These are phyloP conservation scores for Saccharomyces hybrid DNA, from an alignment of 1,139 yeast genomes.

Conservation along the genomic window DNA sequence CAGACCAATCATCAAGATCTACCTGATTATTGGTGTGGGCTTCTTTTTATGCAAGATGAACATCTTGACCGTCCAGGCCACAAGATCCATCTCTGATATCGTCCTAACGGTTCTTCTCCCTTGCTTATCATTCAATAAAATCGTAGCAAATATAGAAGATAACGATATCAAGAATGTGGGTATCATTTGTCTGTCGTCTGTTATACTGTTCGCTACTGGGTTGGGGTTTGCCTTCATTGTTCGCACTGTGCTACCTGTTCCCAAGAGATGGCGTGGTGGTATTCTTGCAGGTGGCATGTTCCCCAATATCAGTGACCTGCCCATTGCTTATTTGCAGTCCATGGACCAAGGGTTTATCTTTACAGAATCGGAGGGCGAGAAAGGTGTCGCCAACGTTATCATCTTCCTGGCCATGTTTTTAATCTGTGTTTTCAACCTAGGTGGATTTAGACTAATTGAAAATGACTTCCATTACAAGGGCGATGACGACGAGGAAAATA, in stretches of 20 bases:
- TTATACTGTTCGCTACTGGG: constrained; percentile 29
- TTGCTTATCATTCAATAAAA: constrained; percentile 68
- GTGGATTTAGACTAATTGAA: constrained; percentile 64
- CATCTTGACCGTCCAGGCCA: constrained; percentile 68
- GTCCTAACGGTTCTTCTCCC: constrained; percentile 71
- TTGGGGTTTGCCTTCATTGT: constrained; percentile 26
- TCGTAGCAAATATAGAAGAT: constrained; percentile 64
- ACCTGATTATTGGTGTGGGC: constrained; percentile 71
- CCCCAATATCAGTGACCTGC: constrained; percentile 78
- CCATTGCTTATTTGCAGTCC: constrained; percentile 85
- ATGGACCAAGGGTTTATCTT: constrained; percentile 62
- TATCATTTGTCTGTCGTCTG: constrained; percentile 47
- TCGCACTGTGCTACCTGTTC: constrained; percentile 40
- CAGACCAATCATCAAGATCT: constrained; percentile 86
- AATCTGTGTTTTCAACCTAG: constrained; percentile 66
- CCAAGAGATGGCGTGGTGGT: constrained; percentile 80
- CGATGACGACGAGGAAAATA: constrained; percentile 2
- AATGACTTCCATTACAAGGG: constrained; percentile 46
- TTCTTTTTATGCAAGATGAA: constrained; percentile 57
- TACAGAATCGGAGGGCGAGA: constrained; percentile 50
- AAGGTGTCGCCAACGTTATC: constrained; percentile 82
- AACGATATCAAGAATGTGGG: constrained; percentile 74
- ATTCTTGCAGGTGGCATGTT: constrained; percentile 71
- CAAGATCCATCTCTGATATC: constrained; percentile 63
- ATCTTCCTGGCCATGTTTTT: constrained; percentile 69